Conservation (phyloP, 305 asterid species). For the Fraxinus albicans region DNA sequence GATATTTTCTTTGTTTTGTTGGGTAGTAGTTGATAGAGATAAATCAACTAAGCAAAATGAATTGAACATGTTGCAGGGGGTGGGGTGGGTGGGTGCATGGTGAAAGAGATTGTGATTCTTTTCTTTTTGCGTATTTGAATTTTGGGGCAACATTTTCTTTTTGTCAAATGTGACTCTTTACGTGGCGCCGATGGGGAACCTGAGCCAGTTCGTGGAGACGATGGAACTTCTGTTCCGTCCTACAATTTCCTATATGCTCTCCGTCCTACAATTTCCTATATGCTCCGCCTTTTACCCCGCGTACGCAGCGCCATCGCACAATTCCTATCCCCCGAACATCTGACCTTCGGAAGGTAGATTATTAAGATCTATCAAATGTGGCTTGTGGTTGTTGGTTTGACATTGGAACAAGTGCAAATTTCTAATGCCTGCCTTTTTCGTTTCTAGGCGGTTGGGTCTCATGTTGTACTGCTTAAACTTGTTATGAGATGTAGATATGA, state of each 20-base stretch:
- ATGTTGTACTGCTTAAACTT: not conserved
- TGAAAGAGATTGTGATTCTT: not conserved
- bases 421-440: not conserved
- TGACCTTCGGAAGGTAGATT: not conserved
- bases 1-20: not conserved
- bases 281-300: slow-evolving; percentile 21
- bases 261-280: slow-evolving; percentile 9
- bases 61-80: not conserved
- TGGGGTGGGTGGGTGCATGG: not conserved
- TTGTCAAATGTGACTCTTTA: slow-evolving; percentile 22
- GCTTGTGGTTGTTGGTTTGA: not conserved
- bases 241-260: too few species aligned
- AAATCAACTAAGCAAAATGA: not conserved
- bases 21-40: not conserved
- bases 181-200: slow-evolving; percentile 36
- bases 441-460: not conserved
- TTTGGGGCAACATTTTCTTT: not conserved
- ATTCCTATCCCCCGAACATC: slow-evolving; percentile 4
- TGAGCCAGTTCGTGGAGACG: slow-evolving; percentile 33
- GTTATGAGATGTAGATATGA: not conserved
- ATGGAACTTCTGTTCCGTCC: slow-evolving; percentile 26
- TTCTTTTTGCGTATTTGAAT: not conserved
- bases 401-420: not conserved
- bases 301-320: slow-evolving; percentile 27
- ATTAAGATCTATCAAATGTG: not conserved